A percentile compares a stretch with the other conserved stretches of the same genome.
Evolutionary conservation across 2,329 filamentous ascomycete species (phyloP).

Genomic region (Aspergillus clavatus): DNA sequence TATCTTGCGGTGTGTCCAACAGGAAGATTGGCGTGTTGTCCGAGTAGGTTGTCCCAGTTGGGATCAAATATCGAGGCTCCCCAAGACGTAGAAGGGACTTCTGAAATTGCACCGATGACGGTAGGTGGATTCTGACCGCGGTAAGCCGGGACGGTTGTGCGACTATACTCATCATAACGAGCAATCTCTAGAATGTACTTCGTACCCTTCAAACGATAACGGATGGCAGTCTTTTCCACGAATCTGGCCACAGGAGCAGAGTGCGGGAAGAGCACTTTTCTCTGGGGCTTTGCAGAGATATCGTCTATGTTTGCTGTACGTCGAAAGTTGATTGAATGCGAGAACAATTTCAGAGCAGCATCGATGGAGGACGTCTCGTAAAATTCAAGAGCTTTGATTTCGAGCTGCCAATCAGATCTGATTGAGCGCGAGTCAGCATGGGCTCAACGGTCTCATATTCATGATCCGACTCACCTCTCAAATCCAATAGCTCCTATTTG

Average conservation of each 20-base stretch:
- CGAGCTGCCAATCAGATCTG: conserved; percentile 40
- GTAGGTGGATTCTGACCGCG: conserved; percentile 6
- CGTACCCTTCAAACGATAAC: conserved; percentile 37
- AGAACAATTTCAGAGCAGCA: conserved; percentile 25
- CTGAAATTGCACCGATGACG: conserved; percentile 16
- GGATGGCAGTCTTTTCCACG: conserved; percentile 37
- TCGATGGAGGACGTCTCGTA: conserved; percentile 26
- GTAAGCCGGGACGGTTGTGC: conserved; percentile 8
- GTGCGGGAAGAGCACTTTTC: conserved; percentile 28
- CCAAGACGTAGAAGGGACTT: conserved; percentile 31
- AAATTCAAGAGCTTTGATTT: conserved; percentile 38
- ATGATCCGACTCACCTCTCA: conserved; percentile 23
- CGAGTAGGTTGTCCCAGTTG: conserved; percentile 40
- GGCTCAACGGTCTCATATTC: not conserved
- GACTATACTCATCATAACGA: conserved; percentile 38
- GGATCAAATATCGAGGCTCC: conserved; percentile 35
- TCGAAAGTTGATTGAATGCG: conserved; percentile 25
- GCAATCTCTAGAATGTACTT: conserved; percentile 42
- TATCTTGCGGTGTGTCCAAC: conserved; percentile 33
- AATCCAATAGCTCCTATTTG: conserved; percentile 37
- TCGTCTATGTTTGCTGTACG: conserved; percentile 14
- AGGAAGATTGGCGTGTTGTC: conserved; percentile 31
- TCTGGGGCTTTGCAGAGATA: conserved; percentile 22
- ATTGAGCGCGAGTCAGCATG: conserved; percentile 3
- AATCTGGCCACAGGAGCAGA: conserved; percentile 27